Evolutionary conservation across 441 rosid species (phyloP).

Genomic region (Mallotus repandus): DNA sequence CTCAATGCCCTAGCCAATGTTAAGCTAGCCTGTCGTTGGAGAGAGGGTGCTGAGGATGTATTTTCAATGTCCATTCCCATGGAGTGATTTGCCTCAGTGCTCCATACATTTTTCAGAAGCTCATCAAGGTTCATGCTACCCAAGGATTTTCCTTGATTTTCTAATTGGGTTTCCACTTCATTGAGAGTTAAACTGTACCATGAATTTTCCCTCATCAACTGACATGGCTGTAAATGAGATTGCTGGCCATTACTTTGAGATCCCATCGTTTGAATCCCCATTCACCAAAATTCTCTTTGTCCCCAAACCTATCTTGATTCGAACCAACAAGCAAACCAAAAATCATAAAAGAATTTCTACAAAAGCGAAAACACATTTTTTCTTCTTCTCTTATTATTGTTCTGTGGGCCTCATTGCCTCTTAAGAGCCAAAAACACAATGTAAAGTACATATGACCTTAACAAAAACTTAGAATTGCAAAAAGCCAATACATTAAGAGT

Average conservation of each 20-base stretch:
- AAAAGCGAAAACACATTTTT: background rate
- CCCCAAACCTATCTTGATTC: slow-evolving; percentile 21
- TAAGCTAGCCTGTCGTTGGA: slow-evolving; percentile 57
- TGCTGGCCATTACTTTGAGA: slow-evolving; percentile 43
- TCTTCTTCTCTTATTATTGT: background rate
- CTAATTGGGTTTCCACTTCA: slow-evolving; percentile 65
- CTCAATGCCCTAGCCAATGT: slow-evolving; percentile 52
- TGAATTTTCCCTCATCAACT: slow-evolving; percentile 48
- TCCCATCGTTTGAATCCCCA: slow-evolving; percentile 58
- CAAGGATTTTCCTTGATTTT: slow-evolving; percentile 63
- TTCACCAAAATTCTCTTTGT: slow-evolving; percentile 25
- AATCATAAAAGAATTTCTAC: slow-evolving; percentile 7
- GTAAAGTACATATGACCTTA: too few species aligned
- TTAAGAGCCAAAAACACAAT: background rate
- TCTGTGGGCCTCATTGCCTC: background rate
- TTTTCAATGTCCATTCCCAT: slow-evolving; percentile 41
- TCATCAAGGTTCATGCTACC: slow-evolving; percentile 78
- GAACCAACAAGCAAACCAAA: background rate
- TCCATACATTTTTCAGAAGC: slow-evolving; percentile 65
- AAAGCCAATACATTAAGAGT: background rate
- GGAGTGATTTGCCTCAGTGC: slow-evolving; percentile 33
- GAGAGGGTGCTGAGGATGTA: slow-evolving; percentile 27
- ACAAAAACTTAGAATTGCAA: background rate
- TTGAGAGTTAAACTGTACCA: slow-evolving; percentile 63
- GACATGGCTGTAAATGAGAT: slow-evolving; percentile 35